Base-by-base conservation (phyloP, 2,329 filamentous ascomycete species). In the Aspergillus intermedius region DNA sequence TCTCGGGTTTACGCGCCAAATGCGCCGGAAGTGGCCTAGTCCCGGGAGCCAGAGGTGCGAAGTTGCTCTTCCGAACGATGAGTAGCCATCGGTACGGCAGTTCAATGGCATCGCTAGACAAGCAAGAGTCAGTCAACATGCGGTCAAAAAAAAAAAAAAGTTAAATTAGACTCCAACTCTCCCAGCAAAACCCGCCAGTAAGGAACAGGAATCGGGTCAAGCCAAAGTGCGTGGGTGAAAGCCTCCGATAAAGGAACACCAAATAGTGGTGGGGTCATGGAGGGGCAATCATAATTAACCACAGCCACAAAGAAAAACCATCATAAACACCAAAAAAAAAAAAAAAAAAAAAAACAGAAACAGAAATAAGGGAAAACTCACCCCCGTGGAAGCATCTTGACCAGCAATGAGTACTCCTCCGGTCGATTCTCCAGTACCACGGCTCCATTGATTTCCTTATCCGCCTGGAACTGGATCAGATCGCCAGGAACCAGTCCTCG, bases 401-500 rank as follows among this genome's bases (percentile, higher is more conserved):
- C 70, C 23, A 96, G 74, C 19, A 95, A 70, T 49, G 78, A 86
- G 63, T 87, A 80, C 71, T 95, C 91, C 47, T 81, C 81, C 15
- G 72, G 73, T 50, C 87, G 77, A 57, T 95, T 97, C 70, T 95
- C 88, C 21, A 93, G 77, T 43, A 98, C 84, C 47, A 89, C 77
- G 46, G 90, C 93, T 34, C 90, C 93, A 69, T 95, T 95, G 39
- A 97, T 93, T 49, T 97, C 87, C 84, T 64, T 84, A 81, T 69
- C 86, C 75, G 64, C 86, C 68, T 98, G 93, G 63, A 93, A 80
- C 65, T 98, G 93, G 55, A 93, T 86, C 28, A 91, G 80, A 47
- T 93, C 86, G 49, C 88, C 86, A 51, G 77, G 73, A 60, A 83
- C 80, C 49, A 95, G 74, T 1, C 78, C 77, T 46, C 77, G 78